Percentiles rank a stretch among this genome's conserved stretches.
Conservation (phyloP, 2,329 filamentous ascomycete species). For the Leptographium procerum region DNA sequence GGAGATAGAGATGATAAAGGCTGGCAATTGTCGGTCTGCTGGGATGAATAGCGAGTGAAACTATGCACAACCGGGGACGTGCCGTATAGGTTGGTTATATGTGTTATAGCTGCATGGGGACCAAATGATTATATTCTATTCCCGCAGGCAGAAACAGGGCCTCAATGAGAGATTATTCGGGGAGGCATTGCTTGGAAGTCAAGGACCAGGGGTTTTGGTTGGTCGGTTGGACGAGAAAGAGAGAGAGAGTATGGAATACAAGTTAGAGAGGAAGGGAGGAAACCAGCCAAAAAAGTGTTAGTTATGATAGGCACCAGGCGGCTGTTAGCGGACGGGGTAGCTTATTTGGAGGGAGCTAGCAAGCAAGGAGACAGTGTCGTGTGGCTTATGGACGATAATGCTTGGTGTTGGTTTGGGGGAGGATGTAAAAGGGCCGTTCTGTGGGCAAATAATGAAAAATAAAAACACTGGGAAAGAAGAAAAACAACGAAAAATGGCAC, state of each 20-base stretch:
- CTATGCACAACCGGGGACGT: not conserved
- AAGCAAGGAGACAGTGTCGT: not conserved
- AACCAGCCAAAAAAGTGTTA: not conserved
- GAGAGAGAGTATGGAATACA: not conserved
- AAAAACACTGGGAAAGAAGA: not conserved
- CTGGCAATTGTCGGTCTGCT: not conserved
- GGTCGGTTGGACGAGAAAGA: not conserved
- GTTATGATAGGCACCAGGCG: not conserved
- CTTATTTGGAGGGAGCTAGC: not conserved
- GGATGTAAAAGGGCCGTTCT: not conserved
- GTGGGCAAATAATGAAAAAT: not conserved
- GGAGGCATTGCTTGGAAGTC: not conserved
- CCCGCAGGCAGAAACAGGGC: not conserved
- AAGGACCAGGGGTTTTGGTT: not conserved
- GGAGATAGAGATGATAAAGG: not conserved
- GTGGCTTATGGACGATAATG: not conserved
- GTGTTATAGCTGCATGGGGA: not conserved
- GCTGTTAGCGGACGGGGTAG: not conserved
- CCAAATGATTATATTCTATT: no score
- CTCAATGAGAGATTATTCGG: not conserved
- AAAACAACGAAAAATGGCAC: not conserved
- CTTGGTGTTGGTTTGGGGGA: not conserved
- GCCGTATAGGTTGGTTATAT: not conserved
- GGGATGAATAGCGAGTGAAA: not conserved
- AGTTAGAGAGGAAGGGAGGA: no score